phyloP scores from a whole-genome alignment of 2,329 filamentous ascomycete genomes.

The Fusarium temperatum region DNA sequence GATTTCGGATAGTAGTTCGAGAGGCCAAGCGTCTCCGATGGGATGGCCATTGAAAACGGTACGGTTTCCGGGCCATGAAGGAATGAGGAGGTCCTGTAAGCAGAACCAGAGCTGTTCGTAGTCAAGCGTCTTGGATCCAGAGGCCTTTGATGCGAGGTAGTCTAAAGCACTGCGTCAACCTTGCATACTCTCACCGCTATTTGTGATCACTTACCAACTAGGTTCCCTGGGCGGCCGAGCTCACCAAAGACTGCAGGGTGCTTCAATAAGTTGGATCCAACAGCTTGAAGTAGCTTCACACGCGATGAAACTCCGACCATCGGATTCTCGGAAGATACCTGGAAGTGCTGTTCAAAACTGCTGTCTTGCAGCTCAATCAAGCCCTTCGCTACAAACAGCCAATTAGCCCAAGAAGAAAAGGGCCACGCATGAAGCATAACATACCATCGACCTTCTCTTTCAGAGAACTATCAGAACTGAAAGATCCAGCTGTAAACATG shows the following conservation, averaged over 20 bases:
- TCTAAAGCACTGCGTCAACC: conserved; percentile 43
- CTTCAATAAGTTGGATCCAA: conserved; percentile 53
- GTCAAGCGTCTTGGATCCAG: background rate
- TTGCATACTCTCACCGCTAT: accelerated
- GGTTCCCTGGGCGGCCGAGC: conserved; percentile 55
- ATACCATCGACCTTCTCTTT: conserved; percentile 49
- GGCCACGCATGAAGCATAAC: too few species aligned
- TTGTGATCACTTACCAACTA: conserved; percentile 53
- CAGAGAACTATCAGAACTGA: conserved; percentile 33
- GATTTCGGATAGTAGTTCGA: conserved; percentile 40
- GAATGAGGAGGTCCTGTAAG: conserved; percentile 56
- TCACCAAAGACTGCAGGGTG: conserved; percentile 53
- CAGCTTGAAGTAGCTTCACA: conserved; percentile 51
- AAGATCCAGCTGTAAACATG: conserved; percentile 57
- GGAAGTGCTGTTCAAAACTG: conserved; percentile 51
- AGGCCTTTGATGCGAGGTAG: conserved; percentile 44
- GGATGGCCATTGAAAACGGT: conserved; percentile 59
- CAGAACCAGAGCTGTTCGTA: conserved; percentile 48
- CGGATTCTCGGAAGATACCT: conserved; percentile 54
- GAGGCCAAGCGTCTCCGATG: conserved; percentile 61
- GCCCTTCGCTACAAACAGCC: conserved; percentile 39
- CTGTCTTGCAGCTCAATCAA: conserved; percentile 47
- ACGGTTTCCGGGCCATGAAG: conserved; percentile 58
- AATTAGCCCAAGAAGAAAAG: background rate
- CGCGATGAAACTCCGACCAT: conserved; percentile 57